phyloP scores from a whole-genome alignment of 345 rosid species.

The Eucalyptus polybractea region DNA sequence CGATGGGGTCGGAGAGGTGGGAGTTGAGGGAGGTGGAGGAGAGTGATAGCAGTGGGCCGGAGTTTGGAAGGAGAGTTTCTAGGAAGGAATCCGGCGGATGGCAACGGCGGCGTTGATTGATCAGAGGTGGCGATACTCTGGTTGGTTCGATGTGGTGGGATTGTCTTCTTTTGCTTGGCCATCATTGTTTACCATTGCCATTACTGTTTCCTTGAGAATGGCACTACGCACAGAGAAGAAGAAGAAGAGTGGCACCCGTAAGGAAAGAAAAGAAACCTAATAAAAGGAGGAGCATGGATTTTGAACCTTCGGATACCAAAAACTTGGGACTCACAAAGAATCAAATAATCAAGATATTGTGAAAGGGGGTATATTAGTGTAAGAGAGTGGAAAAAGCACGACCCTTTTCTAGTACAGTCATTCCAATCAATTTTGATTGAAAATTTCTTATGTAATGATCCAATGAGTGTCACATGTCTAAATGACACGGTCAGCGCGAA shows the following conservation, averaged over 20 bases:
- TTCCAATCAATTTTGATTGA: too few species aligned
- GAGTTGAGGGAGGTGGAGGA: not conserved
- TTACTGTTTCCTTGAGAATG: not conserved
- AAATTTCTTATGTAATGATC: too few species aligned
- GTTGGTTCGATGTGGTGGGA: not conserved
- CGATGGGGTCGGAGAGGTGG: not conserved
- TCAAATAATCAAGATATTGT: too few species aligned
- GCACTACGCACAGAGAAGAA: not conserved
- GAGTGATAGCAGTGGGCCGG: not conserved
- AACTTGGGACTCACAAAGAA: not conserved
- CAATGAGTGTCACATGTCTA: fast-evolving
- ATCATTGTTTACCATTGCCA: not conserved
- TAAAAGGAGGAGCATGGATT: not conserved
- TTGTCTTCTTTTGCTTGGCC: not conserved
- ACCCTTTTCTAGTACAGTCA: not conserved
- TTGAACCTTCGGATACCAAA: not conserved
- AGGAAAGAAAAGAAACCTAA: not conserved
- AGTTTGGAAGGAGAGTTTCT: not conserved
- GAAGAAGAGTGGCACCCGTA: not conserved
- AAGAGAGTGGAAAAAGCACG: not conserved
- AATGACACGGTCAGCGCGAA: fast-evolving
- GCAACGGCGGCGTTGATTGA: not conserved
- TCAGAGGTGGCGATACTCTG: not conserved
- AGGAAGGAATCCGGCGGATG: not conserved
- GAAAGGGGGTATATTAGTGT: not conserved